Evolutionary conservation across 306 rosid species (phyloP).

Genomic region (Mimosa bimucronata): DNA sequence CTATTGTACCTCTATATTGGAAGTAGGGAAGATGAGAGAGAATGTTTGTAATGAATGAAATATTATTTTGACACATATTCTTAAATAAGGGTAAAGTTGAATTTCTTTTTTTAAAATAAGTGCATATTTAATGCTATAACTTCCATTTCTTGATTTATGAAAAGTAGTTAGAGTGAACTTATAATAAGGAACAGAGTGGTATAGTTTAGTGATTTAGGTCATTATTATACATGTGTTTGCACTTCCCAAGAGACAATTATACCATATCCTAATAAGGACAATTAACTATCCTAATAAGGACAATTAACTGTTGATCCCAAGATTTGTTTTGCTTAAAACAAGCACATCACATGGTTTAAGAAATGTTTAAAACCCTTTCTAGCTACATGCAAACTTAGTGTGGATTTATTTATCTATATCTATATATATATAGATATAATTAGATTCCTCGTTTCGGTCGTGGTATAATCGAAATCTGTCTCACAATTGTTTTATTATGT

Average conservation of each 20-base stretch:
- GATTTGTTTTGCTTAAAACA: constrained; percentile 14
- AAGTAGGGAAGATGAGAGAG: no score
- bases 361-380: constrained; percentile 31
- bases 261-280: constrained; percentile 43
- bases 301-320: constrained; percentile 35
- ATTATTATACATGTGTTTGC: constrained; percentile 39
- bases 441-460: constrained; percentile 50
- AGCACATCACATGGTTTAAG: constrained; percentile 35
- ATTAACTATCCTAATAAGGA: constrained; percentile 40
- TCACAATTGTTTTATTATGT: constrained; percentile 24
- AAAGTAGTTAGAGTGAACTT: no score
- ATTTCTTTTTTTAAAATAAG: no score
- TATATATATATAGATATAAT: no score
- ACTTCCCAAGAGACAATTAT: constrained; percentile 48
- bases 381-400: constrained; percentile 28
- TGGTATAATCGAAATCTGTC: constrained; percentile 24
- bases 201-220: constrained; percentile 32
- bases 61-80: no score
- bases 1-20: no score
- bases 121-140: no score
- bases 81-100: no score
- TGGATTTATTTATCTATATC: no score
- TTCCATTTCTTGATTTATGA: no score
- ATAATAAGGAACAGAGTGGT: neutral
- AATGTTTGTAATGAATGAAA: no score